These are phyloP conservation scores for Vitis rotundifolia DNA, from an alignment of 164 flowering plant genomes.

Conservation along the genomic window DNA sequence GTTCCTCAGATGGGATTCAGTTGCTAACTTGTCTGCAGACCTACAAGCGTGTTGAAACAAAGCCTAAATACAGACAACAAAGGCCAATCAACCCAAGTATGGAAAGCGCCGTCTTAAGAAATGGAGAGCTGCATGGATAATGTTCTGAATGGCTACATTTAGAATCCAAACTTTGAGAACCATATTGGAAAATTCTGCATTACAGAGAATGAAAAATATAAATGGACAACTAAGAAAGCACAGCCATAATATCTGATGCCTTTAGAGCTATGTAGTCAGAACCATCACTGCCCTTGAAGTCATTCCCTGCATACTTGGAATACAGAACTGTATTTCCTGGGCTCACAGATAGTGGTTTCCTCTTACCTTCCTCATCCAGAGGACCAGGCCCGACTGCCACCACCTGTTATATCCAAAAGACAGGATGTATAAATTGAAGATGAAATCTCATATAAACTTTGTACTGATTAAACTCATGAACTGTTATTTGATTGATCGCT, in stretches of 20 bases:
- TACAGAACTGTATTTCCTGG: slow-evolving; percentile 77
- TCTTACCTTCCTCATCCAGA: slow-evolving; percentile 77
- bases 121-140: too few relatives aligned
- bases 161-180: not conserved
- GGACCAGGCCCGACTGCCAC: slow-evolving; percentile 87
- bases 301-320: slow-evolving; percentile 92
- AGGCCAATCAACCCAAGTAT: too few relatives aligned
- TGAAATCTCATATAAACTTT: not conserved
- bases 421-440: not conserved
- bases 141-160: too few relatives aligned
- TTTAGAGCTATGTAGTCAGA: slow-evolving; percentile 76
- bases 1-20: too few relatives aligned
- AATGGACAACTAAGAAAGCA: slow-evolving; percentile 49
- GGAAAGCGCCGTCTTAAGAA: too few relatives aligned
- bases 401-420: slow-evolving; percentile 37
- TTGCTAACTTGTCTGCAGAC: too few relatives aligned
- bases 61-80: too few relatives aligned
- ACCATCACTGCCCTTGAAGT: slow-evolving; percentile 85
- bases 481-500: slow-evolving; percentile 5
- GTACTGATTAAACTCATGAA: too few relatives aligned
- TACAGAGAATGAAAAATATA: not conserved
- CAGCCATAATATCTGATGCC: slow-evolving; percentile 88
- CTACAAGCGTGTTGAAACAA: too few relatives aligned
- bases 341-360: slow-evolving; percentile 53
- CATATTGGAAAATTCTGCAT: not conserved